phyloP scores from a whole-genome alignment of 768 basidiomycete species.

The Mycena vitilis region DNA sequence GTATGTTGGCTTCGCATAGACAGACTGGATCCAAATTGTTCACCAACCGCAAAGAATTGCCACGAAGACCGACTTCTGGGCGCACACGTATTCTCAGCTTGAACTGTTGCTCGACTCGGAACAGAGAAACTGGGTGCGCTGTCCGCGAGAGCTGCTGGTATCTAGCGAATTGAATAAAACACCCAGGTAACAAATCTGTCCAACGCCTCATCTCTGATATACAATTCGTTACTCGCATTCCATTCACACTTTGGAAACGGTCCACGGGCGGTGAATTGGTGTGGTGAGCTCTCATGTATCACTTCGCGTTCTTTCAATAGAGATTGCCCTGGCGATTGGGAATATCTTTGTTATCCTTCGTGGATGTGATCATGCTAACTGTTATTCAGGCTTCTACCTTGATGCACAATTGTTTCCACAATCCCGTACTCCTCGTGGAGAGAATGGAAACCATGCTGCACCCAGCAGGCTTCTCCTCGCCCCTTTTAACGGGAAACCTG shows the following conservation, averaged over 20 bases:
- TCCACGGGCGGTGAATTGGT: slow-evolving; percentile 88
- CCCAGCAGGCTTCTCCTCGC: slow-evolving; percentile 68
- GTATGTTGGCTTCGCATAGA: slow-evolving; percentile 38
- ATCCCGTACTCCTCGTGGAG: slow-evolving; percentile 41
- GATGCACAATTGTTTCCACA: slow-evolving; percentile 70
- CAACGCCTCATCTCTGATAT: slow-evolving; percentile 86
- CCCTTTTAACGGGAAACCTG: slow-evolving; percentile 92
- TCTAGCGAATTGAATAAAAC: slow-evolving; percentile 14
- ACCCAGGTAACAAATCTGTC: slow-evolving; percentile 85
- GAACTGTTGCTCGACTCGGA: slow-evolving; percentile 71
- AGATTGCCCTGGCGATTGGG: slow-evolving; percentile 9
- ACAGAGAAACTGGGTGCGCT: slow-evolving; percentile 76
- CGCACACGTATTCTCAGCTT: slow-evolving; percentile 76
- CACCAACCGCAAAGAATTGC: slow-evolving; percentile 56
- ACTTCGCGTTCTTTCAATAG: neutral
- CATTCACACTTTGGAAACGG: slow-evolving; percentile 69
- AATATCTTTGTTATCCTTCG: neutral
- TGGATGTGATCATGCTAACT: slow-evolving; percentile 7
- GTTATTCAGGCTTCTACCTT: slow-evolving; percentile 85
- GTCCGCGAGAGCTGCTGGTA: neutral
- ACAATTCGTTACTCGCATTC: slow-evolving; percentile 79
- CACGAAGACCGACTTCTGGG: slow-evolving; percentile 85
- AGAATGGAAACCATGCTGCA: slow-evolving; percentile 26
- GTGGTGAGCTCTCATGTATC: slow-evolving; percentile 69
- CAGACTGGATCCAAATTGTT: slow-evolving; percentile 11